These are phyloP conservation scores for Aeschynomene evenia DNA, from an alignment of 306 rosid species.

Conservation along the genomic window DNA sequence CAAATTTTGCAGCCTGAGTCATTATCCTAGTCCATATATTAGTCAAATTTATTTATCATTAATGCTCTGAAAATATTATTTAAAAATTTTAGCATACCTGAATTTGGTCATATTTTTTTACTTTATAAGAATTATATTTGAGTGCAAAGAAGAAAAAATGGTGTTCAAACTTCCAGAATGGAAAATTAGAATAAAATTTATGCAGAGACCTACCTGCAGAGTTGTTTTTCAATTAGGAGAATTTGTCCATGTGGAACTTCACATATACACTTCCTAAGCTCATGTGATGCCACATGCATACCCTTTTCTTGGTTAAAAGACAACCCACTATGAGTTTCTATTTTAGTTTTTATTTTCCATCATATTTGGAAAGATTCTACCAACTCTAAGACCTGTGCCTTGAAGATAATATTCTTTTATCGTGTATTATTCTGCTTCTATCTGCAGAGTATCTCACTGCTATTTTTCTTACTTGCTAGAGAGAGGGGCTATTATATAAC, in stretches of 20 bases:
- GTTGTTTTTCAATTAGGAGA: slow-evolving; percentile 33
- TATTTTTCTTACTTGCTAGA: slow-evolving; percentile 12
- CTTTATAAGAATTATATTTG: not conserved
- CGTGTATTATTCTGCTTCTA: slow-evolving; percentile 10
- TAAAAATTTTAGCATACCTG: not conserved
- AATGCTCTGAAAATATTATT: slow-evolving; percentile 13
- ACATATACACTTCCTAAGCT: slow-evolving; percentile 22
- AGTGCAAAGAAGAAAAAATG: slow-evolving; percentile 30
- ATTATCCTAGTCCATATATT: slow-evolving; percentile 7
- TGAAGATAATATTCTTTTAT: slow-evolving; percentile 16
- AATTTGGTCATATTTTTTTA: slow-evolving; percentile 11
- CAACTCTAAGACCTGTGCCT: slow-evolving; percentile 32
- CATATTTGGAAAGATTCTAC: slow-evolving; percentile 25
- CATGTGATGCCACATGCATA: slow-evolving; percentile 62
- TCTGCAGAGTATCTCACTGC: slow-evolving; percentile 31
- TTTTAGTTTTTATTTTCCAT: slow-evolving; percentile 24
- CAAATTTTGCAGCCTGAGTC: not conserved
- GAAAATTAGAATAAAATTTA: not conserved
- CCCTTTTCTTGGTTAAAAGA: slow-evolving; percentile 32
- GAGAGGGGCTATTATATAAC: not conserved
- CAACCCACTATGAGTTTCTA: slow-evolving; percentile 28
- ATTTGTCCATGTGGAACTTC: slow-evolving; percentile 37
- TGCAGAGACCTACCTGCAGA: not conserved
- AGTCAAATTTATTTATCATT: slow-evolving; percentile 9
- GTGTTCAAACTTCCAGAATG: slow-evolving; percentile 24